Evolutionary conservation across 2,329 filamentous ascomycete species (phyloP).

Genomic region (Aspergillus sp.): DNA sequence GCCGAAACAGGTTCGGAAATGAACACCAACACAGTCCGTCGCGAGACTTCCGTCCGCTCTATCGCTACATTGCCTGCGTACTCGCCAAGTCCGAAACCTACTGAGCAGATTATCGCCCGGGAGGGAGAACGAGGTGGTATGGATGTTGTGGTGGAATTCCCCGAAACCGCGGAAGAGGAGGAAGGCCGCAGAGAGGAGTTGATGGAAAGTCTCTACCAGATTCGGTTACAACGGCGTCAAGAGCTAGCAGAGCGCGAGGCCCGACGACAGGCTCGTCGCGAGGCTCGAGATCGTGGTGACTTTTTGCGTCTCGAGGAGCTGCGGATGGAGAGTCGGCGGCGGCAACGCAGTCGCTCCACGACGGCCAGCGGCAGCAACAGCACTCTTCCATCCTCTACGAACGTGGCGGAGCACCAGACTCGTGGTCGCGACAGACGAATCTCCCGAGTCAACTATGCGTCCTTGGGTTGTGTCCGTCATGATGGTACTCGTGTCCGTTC

Average conservation of each 20-base stretch:
- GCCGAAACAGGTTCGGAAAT: constrained; percentile 24
- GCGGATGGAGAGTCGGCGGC: constrained; percentile 50
- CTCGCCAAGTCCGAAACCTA: constrained; percentile 64
- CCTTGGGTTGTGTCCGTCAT: constrained; percentile 44
- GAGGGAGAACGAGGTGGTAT: constrained; percentile 91
- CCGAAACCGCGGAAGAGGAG: constrained; percentile 73
- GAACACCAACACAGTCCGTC: constrained; percentile 53
- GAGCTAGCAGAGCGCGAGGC: constrained; percentile 75
- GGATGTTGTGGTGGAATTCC: constrained; percentile 82
- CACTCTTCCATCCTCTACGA: constrained; percentile 27
- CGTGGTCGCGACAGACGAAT: constrained; percentile 41
- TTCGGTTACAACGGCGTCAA: constrained; percentile 69
- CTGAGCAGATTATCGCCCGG: constrained; percentile 76
- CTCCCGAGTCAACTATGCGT: constrained; percentile 45
- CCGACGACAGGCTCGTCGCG: constrained; percentile 62
- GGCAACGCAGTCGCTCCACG: constrained; percentile 32
- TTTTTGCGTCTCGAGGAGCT: constrained; percentile 63
- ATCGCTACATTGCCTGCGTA: constrained; percentile 92
- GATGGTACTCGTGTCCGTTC: constrained; percentile 46
- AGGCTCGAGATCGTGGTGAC: constrained; percentile 70
- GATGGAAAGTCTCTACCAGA: constrained; percentile 90
- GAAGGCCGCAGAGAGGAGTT: constrained; percentile 76
- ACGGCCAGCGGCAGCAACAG: constrained; percentile 34
- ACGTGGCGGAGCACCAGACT: constrained; percentile 41
- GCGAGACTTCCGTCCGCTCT: constrained; percentile 83